Conservation (phyloP, 257 asterid genomes). For the Knoxia roxburghii region DNA sequence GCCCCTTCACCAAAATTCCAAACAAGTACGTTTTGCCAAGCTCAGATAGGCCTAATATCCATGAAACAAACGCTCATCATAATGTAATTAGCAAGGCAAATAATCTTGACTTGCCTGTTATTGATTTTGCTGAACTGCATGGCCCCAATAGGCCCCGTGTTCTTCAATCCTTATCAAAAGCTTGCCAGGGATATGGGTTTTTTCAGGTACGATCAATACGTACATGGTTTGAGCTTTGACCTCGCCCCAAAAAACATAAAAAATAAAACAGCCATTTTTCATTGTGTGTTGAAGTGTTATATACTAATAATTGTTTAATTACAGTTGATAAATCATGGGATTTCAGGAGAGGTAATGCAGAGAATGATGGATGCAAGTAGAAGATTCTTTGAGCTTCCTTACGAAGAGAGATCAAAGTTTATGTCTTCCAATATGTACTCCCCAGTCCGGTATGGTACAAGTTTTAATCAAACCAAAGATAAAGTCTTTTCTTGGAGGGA, state of each 20-base stretch:
- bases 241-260: too few species aligned
- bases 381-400: slow-evolving; percentile 31
- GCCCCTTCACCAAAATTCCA: slow-evolving; percentile 21
- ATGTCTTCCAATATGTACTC: slow-evolving; percentile 27
- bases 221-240: too few species aligned
- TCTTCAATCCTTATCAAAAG: slow-evolving; percentile 22
- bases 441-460: slow-evolving; percentile 30
- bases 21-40: slow-evolving; percentile 25
- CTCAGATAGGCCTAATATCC: slow-evolving; percentile 23
- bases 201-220: slow-evolving; percentile 22
- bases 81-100: not conserved
- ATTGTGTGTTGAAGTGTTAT: too few species aligned
- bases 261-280: too few species aligned
- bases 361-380: slow-evolving; percentile 14
- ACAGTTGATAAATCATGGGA: slow-evolving; percentile 37
- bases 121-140: slow-evolving; percentile 26
- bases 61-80: not conserved
- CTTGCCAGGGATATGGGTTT: slow-evolving; percentile 33
- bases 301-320: not conserved
- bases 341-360: slow-evolving; percentile 8
- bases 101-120: slow-evolving; percentile 27
- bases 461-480: slow-evolving; percentile 32
- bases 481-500: slow-evolving; percentile 34
- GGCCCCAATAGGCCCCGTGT: slow-evolving; percentile 26
- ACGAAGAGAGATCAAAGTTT: slow-evolving; percentile 26